Conservation (phyloP, 2,329 filamentous ascomycete genomes). For the Xylaria sp. region DNA sequence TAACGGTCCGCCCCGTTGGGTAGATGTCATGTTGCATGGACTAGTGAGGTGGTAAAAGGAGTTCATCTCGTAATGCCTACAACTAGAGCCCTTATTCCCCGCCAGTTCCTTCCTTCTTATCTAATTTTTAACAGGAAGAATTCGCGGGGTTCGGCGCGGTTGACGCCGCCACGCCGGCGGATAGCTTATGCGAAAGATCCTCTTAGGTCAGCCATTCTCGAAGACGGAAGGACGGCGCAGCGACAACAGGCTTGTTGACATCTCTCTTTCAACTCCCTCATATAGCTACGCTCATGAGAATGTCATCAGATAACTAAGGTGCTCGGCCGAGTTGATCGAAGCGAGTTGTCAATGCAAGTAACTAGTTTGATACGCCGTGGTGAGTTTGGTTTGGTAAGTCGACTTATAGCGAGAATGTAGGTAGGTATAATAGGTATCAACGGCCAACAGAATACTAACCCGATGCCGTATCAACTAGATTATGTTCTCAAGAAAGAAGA, state of each 20-base stretch:
- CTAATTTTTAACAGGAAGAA: neutral
- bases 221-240: too few species aligned
- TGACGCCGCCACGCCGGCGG: too few species aligned
- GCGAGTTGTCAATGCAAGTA: too few species aligned
- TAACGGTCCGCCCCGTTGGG: neutral
- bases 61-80: neutral
- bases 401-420: neutral
- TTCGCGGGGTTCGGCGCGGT: neutral
- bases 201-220: neutral
- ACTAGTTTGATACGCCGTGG: too few species aligned
- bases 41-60: neutral
- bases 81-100: neutral
- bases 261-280: neutral
- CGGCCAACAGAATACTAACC: neutral
- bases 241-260: neutral
- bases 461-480: neutral
- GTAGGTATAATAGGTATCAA: neutral
- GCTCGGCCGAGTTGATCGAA: neutral
- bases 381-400: slow-evolving; percentile 1
- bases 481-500: neutral
- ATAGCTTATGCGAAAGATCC: neutral
- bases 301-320: neutral
- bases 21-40: neutral
- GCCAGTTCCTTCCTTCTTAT: neutral
- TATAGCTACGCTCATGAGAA: neutral